These are phyloP conservation scores for Aspergillus affinis DNA, from an alignment of 495 filamentous ascomycete genomes.

Conservation along the genomic window DNA sequence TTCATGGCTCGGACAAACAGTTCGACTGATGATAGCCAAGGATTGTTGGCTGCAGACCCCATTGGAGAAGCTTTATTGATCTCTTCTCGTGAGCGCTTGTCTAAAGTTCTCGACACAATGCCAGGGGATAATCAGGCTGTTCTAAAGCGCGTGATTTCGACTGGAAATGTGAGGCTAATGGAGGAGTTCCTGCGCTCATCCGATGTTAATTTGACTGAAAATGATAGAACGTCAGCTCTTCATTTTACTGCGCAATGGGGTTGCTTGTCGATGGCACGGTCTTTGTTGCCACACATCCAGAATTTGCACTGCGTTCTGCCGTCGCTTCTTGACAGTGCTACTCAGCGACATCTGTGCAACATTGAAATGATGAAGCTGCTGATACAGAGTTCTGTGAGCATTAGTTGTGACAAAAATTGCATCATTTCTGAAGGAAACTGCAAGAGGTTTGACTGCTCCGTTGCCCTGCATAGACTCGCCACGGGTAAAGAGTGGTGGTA, in stretches of 20 bases:
- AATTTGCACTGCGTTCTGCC: background rate
- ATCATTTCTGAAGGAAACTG: too few relatives aligned
- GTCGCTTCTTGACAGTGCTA: background rate
- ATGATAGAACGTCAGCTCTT: background rate
- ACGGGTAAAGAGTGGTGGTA: conserved; percentile 10
- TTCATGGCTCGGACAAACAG: background rate
- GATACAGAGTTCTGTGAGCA: background rate
- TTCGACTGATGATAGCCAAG: too few relatives aligned
- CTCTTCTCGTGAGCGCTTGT: background rate
- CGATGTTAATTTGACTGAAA: background rate
- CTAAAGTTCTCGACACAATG: background rate
- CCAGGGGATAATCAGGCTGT: background rate
- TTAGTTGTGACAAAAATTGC: background rate
- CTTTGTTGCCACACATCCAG: background rate
- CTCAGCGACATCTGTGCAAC: background rate
- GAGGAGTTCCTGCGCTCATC: background rate
- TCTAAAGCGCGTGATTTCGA: background rate
- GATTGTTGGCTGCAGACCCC: too few relatives aligned
- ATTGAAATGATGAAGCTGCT: background rate
- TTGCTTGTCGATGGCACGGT: background rate
- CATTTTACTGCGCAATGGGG: background rate
- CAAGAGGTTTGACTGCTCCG: background rate
- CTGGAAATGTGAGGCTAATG: background rate
- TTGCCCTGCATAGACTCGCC: conserved; percentile 8
- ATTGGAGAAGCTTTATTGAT: background rate